Evolutionary conservation across 768 basidiomycete species (phyloP).

Genomic region (Suillus brevipes): DNA sequence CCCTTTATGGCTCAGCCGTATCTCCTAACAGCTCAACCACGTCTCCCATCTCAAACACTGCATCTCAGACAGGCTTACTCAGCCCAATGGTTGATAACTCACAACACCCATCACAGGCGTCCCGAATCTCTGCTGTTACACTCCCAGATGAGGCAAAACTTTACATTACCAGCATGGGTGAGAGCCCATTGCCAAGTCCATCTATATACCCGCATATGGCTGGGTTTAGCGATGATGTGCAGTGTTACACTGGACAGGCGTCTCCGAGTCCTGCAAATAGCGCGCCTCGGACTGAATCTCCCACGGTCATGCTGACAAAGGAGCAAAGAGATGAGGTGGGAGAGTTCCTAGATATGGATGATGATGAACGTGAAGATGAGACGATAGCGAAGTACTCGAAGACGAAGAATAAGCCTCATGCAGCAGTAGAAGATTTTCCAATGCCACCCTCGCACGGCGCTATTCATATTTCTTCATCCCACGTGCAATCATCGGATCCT

Average conservation of each 20-base stretch:
- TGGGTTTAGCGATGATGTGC: constrained; percentile 7
- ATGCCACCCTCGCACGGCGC: constrained; percentile 40
- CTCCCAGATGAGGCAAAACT: constrained; percentile 76
- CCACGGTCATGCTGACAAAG: constrained; percentile 16
- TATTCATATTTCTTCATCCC: constrained; percentile 12
- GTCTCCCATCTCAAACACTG: constrained; percentile 22
- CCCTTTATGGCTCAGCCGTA: constrained; percentile 7
- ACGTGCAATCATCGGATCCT: constrained; percentile 5
- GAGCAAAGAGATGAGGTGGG: constrained; percentile 31
- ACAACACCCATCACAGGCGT: constrained; percentile 56
- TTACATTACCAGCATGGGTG: constrained; percentile 68
- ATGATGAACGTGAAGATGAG: constrained; percentile 35
- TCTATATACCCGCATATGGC: constrained; percentile 16
- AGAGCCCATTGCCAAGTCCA: constrained; percentile 62
- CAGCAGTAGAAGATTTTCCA: constrained; percentile 53
- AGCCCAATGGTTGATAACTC: constrained; percentile 33
- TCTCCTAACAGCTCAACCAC: constrained; percentile 12
- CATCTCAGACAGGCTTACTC: constrained; percentile 16
- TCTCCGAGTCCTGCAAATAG: background rate
- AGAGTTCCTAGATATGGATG: constrained; percentile 67
- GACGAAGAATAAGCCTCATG: constrained; percentile 36
- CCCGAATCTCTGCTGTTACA: constrained; percentile 59
- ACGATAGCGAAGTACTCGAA: constrained; percentile 16
- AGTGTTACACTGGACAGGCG: constrained; percentile 3
- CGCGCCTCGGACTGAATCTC: constrained; percentile 9